These are phyloP conservation scores for Leishmania guyanensis DNA, from an alignment of 208 protist genomes.

Conservation along the genomic window DNA sequence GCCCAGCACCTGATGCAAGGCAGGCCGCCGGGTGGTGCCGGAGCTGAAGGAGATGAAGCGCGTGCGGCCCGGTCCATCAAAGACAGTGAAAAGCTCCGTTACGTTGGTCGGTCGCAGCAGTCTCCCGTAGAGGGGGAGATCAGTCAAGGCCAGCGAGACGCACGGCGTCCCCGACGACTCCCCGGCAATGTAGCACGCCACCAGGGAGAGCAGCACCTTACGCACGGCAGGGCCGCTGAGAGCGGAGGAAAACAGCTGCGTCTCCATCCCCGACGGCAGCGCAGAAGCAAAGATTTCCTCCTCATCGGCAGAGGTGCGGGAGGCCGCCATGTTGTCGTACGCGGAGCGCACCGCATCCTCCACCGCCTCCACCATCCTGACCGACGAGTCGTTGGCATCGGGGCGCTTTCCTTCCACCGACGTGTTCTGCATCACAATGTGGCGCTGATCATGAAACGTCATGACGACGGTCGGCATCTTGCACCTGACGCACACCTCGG, in stretches of 20 bases:
- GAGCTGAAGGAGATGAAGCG: conserved; percentile 43
- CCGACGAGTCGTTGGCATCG: background rate
- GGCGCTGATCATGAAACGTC: conserved; percentile 22
- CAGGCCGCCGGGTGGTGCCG: conserved; percentile 11
- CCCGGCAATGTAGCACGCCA: conserved; percentile 28
- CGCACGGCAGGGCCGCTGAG: conserved; percentile 23
- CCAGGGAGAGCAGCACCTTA: conserved; percentile 33
- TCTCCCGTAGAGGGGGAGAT: conserved; percentile 33
- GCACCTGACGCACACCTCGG: conserved; percentile 31
- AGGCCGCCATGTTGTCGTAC: conserved; percentile 21
- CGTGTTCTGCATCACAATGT: conserved; percentile 3
- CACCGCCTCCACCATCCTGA: background rate
- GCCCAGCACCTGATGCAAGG: conserved; percentile 30
- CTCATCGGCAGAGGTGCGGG: conserved; percentile 24
- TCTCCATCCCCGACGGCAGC: conserved; percentile 30
- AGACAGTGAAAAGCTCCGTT: conserved; percentile 33
- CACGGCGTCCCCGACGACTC: conserved; percentile 34
- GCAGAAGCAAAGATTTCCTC: conserved; percentile 30
- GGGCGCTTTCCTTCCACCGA: background rate
- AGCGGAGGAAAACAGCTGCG: conserved; percentile 21
- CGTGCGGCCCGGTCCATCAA: conserved; percentile 28
- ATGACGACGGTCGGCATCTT: conserved; percentile 36
- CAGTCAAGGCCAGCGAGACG: conserved; percentile 41
- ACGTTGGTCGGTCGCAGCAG: conserved; percentile 30
- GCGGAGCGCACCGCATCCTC: conserved; percentile 17